A percentile compares a stretch with the other conserved stretches of the same genome.
These are phyloP conservation scores for Leptomonas pyrrhocoris DNA, from an alignment of 208 protist species.

Conservation along the genomic window DNA sequence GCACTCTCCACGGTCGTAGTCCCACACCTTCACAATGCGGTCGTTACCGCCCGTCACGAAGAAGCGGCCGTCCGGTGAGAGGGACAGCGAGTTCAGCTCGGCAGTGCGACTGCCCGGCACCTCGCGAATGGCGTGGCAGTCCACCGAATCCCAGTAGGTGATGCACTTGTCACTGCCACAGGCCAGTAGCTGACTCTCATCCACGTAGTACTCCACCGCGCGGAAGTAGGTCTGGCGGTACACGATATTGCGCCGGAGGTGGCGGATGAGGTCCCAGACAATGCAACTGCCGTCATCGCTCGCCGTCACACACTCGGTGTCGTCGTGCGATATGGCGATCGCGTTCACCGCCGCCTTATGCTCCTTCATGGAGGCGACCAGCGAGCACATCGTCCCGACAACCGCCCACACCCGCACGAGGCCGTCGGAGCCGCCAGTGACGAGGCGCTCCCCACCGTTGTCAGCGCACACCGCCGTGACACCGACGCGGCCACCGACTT, in stretches of 20 bases:
- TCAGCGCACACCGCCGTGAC: conserved; percentile 93
- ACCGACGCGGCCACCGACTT: conserved; percentile 47
- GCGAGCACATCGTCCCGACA: conserved; percentile 64
- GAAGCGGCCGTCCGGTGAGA: conserved; percentile 84
- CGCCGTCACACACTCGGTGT: conserved; percentile 93
- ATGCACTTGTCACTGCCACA: conserved; percentile 93
- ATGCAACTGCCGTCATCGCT: conserved; percentile 96
- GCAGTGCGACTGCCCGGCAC: conserved; percentile 87
- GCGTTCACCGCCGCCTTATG: conserved; percentile 94
- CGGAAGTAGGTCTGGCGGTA: conserved; percentile 96
- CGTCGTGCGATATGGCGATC: conserved; percentile 82
- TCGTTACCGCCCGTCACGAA: conserved; percentile 93
- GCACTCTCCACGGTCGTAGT: conserved; percentile 93
- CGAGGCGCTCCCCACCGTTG: conserved; percentile 65
- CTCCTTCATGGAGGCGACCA: conserved; percentile 96
- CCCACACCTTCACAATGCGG: conserved; percentile 95
- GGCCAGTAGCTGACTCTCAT: conserved; percentile 96
- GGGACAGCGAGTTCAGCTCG: conserved; percentile 93
- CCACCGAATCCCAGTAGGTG: conserved; percentile 95
- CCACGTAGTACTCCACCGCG: conserved; percentile 85
- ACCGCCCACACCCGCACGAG: conserved; percentile 93
- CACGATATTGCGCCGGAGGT: conserved; percentile 94
- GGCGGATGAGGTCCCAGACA: conserved; percentile 93
- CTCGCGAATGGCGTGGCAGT: conserved; percentile 94
- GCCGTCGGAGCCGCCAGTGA: conserved; percentile 93